phyloP scores from a whole-genome alignment of 1,139 yeast species.

The Pichia sp. region DNA sequence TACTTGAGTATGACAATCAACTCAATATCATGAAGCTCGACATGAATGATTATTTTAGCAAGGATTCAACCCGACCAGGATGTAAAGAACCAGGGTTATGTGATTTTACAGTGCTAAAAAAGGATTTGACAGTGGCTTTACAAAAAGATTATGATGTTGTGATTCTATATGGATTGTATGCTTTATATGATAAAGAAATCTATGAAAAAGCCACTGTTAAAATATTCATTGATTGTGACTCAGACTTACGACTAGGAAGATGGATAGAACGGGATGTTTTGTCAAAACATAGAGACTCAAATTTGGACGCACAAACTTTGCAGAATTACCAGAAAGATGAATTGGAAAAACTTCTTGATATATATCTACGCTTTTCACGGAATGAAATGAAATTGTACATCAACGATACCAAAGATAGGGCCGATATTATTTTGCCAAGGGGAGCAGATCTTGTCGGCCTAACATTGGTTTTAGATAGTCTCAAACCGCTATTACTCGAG shows the following conservation, averaged over 20 bases:
- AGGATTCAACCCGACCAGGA: slow-evolving; percentile 2
- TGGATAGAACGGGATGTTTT: slow-evolving; percentile 40
- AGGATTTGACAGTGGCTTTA: slow-evolving; percentile 13
- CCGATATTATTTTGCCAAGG: slow-evolving; percentile 76
- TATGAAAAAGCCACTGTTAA: slow-evolving; percentile 54
- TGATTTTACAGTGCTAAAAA: slow-evolving; percentile 32
- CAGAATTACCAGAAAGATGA: slow-evolving; percentile 17
- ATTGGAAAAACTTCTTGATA: slow-evolving; percentile 46
- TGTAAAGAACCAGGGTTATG: slow-evolving; percentile 29
- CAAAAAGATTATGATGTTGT: slow-evolving; percentile 33
- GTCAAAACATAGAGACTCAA: background rate
- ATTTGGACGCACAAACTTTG: background rate
- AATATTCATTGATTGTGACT: slow-evolving; percentile 78
- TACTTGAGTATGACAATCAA: background rate
- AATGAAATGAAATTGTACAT: slow-evolving; percentile 72
- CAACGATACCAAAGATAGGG: slow-evolving; percentile 66
- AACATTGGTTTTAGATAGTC: slow-evolving; percentile 67
- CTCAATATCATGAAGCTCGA: slow-evolving; percentile 34
- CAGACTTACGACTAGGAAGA: slow-evolving; percentile 74
- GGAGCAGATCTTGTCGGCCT: slow-evolving; percentile 63
- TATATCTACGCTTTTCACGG: slow-evolving; percentile 60
- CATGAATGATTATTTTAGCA: slow-evolving; percentile 26
- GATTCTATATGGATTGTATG: slow-evolving; percentile 73
- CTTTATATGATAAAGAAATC: slow-evolving; percentile 59
- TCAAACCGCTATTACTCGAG: slow-evolving; percentile 35